Percentiles rank a stretch among this genome's conserved stretches.
These are phyloP conservation scores for Micromonas commoda DNA, from an alignment of 139 green algal species.

Conservation along the genomic window DNA sequence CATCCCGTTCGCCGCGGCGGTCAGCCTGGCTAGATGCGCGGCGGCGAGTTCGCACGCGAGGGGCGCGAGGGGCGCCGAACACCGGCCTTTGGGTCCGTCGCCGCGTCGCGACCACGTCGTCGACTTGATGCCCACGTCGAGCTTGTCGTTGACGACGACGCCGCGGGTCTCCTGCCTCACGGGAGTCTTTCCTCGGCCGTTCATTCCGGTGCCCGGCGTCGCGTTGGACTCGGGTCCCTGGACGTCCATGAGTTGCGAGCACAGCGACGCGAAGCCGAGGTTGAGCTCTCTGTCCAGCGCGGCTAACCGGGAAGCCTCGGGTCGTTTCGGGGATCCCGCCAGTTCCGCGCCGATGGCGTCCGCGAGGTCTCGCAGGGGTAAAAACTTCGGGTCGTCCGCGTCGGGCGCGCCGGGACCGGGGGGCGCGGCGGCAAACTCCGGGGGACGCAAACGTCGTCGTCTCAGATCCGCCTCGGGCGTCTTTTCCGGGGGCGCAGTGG, in stretches of 20 bases:
- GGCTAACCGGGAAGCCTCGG: neutral
- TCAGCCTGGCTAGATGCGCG: neutral
- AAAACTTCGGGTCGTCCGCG: neutral
- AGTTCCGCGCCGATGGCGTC: neutral
- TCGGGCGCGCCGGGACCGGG: too few species aligned
- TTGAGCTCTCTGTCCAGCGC: neutral
- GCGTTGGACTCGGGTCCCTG: too few species aligned
- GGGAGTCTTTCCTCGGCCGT: too few species aligned
- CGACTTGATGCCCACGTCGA: neutral
- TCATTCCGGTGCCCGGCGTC: too few species aligned
- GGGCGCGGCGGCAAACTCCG: neutral
- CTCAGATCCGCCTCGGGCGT: too few species aligned
- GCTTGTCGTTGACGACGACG: too few species aligned
- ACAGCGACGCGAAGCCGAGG: neutral
- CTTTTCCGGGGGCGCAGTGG: too few species aligned
- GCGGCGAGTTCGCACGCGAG: slow-evolving; percentile 8
- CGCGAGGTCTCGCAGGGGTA: neutral
- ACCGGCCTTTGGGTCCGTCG: neutral
- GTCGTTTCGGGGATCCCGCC: neutral
- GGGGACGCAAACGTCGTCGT: neutral
- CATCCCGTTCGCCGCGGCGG: neutral
- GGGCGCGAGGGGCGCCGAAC: neutral
- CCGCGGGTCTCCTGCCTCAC: too few species aligned
- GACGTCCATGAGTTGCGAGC: neutral
- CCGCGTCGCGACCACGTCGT: neutral